phyloP scores from a whole-genome alignment of 768 basidiomycete species.

The Hygrocybe coccinea region DNA sequence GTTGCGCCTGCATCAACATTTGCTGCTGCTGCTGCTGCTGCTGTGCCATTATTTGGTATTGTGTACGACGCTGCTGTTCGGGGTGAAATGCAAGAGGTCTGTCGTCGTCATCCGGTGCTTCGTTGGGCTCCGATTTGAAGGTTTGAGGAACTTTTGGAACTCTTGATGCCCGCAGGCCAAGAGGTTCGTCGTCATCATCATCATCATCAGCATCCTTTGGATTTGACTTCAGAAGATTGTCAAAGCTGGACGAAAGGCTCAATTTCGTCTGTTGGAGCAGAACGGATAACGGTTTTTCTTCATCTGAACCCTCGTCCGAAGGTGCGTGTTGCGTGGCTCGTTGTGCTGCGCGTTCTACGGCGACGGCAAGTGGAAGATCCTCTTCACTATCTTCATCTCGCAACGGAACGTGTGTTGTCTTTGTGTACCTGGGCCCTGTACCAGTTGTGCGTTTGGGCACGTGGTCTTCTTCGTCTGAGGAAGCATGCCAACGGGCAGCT shows the following conservation, averaged over 20 bases:
- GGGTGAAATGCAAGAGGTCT: conserved; percentile 68
- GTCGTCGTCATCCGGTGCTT: conserved; percentile 59
- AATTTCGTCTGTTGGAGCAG: conserved; percentile 47
- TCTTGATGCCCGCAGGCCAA: conserved; percentile 63
- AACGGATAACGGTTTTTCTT: conserved; percentile 65
- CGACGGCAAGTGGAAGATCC: conserved; percentile 69
- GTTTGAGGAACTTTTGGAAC: conserved; percentile 25
- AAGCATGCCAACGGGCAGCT: conserved; percentile 41
- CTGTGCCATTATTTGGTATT: conserved; percentile 52
- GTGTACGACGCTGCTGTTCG: conserved; percentile 74
- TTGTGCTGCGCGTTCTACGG: conserved; percentile 51
- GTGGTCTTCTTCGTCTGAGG: conserved; percentile 61
- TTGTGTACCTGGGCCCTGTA: conserved; percentile 49
- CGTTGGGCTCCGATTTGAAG: conserved; percentile 11
- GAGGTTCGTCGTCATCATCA: conserved; percentile 70
- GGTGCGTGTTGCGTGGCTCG: conserved; percentile 32
- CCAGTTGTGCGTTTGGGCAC: conserved; percentile 52
- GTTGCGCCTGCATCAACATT: conserved; percentile 72
- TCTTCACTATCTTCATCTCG: conserved; percentile 64
- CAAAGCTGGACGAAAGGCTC: conserved; percentile 42
- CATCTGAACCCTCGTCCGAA: conserved; percentile 50
- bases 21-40: conserved; percentile 54
- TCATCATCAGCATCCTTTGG: conserved; percentile 31
- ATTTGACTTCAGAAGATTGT: conserved; percentile 23
- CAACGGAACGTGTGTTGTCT: conserved; percentile 18